Conservation (phyloP, 495 filamentous ascomycete species). For the Sordaria brevicollis region DNA sequence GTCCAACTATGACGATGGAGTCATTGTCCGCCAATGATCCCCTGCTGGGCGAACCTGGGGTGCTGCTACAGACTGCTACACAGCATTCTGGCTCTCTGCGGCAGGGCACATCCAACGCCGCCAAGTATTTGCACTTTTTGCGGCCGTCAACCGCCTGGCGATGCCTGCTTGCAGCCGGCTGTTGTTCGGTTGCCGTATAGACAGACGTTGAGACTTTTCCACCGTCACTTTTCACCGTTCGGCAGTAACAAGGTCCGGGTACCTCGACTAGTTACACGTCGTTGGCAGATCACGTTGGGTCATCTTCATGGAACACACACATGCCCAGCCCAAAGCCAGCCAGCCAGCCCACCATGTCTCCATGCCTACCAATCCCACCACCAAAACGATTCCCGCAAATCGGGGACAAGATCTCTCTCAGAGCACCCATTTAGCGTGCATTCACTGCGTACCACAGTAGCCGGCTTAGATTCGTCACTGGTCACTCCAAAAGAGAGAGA, state of each 20-base stretch:
- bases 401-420: slow-evolving; percentile 8
- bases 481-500: neutral
- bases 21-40: neutral
- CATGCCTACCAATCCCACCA: neutral
- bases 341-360: neutral
- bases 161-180: neutral
- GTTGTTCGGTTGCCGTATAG: neutral
- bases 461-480: slow-evolving; percentile 16
- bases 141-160: neutral
- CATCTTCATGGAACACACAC: neutral
- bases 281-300: slow-evolving; percentile 3
- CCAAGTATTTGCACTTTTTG: neutral
- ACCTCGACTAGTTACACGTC: too few species aligned
- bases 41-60: neutral
- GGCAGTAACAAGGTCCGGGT: too few species aligned
- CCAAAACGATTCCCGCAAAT: neutral
- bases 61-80: neutral
- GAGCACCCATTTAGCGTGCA: slow-evolving; percentile 7
- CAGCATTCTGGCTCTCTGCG: neutral
- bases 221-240: too few species aligned
- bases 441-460: slow-evolving; percentile 13
- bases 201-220: neutral
- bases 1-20: neutral
- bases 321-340: neutral
- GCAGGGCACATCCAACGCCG: neutral